Evolutionary conservation across 495 filamentous ascomycete species (phyloP).

Genomic region (Podospora comata): DNA sequence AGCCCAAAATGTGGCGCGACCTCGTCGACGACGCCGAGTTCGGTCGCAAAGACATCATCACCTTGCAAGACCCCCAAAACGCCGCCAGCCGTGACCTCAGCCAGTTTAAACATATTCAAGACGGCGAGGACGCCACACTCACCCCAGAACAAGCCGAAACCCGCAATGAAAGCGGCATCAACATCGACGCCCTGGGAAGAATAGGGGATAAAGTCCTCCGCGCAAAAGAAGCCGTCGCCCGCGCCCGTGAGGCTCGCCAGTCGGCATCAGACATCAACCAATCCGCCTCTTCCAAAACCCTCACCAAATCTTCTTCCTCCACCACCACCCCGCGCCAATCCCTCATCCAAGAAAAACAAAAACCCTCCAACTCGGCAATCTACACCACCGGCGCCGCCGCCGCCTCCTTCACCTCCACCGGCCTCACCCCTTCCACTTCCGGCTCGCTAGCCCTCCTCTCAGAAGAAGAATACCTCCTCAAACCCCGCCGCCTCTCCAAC

Average conservation of each 20-base stretch:
- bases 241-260: slow-evolving; percentile 58
- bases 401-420: slow-evolving; percentile 91
- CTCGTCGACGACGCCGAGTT: slow-evolving; percentile 87
- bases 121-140: slow-evolving; percentile 67
- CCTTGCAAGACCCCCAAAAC: slow-evolving; percentile 94
- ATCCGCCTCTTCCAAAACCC: slow-evolving; percentile 32
- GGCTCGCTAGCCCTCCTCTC: slow-evolving; percentile 78
- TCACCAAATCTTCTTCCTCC: slow-evolving; percentile 28
- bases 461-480: slow-evolving; percentile 94
- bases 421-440: slow-evolving; percentile 85
- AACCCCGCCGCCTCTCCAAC: slow-evolving; percentile 77
- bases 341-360: slow-evolving; percentile 48
- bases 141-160: slow-evolving; percentile 51
- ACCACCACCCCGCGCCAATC: slow-evolving; percentile 33
- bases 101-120: slow-evolving; percentile 84
- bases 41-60: slow-evolving; percentile 88
- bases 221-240: slow-evolving; percentile 86
- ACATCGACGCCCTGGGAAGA: slow-evolving; percentile 71
- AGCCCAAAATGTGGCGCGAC: slow-evolving; percentile 95
- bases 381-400: slow-evolving; percentile 92
- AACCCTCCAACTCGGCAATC: slow-evolving; percentile 77
- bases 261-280: slow-evolving; percentile 49
- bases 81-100: slow-evolving; percentile 77
- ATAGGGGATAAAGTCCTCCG: slow-evolving; percentile 81
- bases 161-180: slow-evolving; percentile 62